A percentile compares a stretch with the other conserved stretches of the same genome.
phyloP scores from a whole-genome alignment of 1,139 yeast species.

The Lodderomyces theae region DNA sequence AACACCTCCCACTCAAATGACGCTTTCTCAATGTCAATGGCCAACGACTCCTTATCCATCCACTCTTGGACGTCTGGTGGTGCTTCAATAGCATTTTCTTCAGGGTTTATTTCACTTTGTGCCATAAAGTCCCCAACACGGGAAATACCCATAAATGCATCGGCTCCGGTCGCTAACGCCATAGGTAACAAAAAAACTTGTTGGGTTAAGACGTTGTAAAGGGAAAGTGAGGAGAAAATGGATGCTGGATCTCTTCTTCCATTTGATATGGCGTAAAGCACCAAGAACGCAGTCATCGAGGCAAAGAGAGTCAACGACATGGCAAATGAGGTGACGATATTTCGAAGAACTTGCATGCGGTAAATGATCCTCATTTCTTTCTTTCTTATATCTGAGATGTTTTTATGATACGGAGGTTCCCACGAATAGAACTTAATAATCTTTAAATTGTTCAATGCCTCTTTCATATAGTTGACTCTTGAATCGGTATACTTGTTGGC shows the following conservation, averaged over 20 bases:
- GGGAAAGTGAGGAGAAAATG: constrained; percentile 76
- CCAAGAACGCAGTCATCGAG: constrained; percentile 72
- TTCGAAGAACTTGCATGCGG: constrained; percentile 54
- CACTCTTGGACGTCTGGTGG: constrained; percentile 21
- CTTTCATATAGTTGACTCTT: constrained; percentile 34
- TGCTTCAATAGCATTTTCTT: constrained; percentile 20
- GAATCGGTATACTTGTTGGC: constrained; percentile 34
- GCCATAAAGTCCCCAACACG: constrained; percentile 56
- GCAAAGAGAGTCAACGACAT: constrained; percentile 63
- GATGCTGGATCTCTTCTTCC: constrained; percentile 57
- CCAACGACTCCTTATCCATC: constrained; percentile 26
- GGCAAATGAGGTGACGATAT: constrained; percentile 56
- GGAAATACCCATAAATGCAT: constrained; percentile 62
- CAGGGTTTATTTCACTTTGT: constrained; percentile 23
- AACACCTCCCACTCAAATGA: constrained; percentile 67
- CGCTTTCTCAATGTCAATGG: constrained; percentile 51
- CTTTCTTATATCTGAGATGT: constrained; percentile 45
- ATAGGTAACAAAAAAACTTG: constrained; percentile 65
- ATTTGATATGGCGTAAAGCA: constrained; percentile 50
- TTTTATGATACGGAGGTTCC: constrained; percentile 59
- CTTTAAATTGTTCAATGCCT: constrained; percentile 34
- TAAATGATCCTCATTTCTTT: constrained; percentile 49
- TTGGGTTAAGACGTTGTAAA: constrained; percentile 59
- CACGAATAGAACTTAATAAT: constrained; percentile 51
- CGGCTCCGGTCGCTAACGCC: constrained; percentile 64